These are phyloP conservation scores for Didymella pinodella DNA, from an alignment of 2,329 filamentous ascomycete species.

Conservation along the genomic window DNA sequence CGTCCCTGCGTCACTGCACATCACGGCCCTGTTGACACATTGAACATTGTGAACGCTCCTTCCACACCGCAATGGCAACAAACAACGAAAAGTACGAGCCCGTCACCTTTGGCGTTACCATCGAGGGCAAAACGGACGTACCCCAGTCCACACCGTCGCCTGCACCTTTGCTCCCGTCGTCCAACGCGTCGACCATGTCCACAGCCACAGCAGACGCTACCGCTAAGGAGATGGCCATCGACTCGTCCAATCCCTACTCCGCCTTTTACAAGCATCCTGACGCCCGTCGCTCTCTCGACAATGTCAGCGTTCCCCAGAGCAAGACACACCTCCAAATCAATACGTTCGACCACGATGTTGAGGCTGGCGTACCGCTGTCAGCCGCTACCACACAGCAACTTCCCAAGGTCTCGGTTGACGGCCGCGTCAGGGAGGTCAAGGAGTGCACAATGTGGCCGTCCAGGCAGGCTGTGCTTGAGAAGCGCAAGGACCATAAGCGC, in stretches of 20 bases:
- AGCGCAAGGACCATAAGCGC: conserved; percentile 51
- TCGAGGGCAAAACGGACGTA: conserved; percentile 42
- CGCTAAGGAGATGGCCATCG: conserved; percentile 42
- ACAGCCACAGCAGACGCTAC: conserved; percentile 45
- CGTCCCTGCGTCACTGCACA: conserved; percentile 21
- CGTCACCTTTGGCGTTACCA: conserved; percentile 55
- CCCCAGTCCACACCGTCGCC: conserved; percentile 20
- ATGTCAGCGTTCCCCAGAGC: conserved; percentile 30
- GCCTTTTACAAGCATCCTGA: conserved; percentile 59
- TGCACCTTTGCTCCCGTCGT: conserved; percentile 36
- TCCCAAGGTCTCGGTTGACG: conserved; percentile 53
- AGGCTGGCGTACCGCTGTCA: conserved; percentile 45
- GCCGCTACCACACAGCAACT: conserved; percentile 50
- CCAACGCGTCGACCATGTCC: conserved; percentile 45
- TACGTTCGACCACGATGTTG: conserved; percentile 53
- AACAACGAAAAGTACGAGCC: conserved; percentile 41
- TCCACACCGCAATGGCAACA: conserved; percentile 39
- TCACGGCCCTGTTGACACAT: conserved; percentile 15
- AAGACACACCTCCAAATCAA: conserved; percentile 45
- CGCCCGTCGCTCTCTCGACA: conserved; percentile 53
- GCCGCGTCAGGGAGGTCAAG: conserved; percentile 55
- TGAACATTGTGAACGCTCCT: conserved; percentile 15
- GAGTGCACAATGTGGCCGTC: conserved; percentile 63
- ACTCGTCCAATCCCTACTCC: conserved; percentile 54
- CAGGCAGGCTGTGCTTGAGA: conserved; percentile 56